These are phyloP conservation scores for Parasitella parasitica DNA, from an alignment of 371 early-diverging fungal species.

Conservation along the genomic window DNA sequence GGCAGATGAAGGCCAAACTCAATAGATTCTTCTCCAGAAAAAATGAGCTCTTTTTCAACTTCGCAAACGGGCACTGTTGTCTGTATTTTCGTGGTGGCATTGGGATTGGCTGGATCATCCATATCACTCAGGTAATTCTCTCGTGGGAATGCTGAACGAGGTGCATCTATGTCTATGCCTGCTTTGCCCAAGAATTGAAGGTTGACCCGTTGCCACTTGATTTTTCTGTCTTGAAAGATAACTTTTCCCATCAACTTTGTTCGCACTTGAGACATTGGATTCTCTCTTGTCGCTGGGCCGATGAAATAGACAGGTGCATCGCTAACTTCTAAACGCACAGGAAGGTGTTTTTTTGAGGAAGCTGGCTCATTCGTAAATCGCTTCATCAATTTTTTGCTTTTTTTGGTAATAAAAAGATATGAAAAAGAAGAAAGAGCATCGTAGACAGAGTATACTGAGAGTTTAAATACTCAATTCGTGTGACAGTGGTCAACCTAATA, in stretches of 20 bases:
- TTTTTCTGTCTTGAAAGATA: slow-evolving; percentile 39
- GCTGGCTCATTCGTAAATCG: slow-evolving; percentile 17
- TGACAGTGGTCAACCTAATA: slow-evolving; percentile 6
- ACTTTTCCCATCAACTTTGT: slow-evolving; percentile 43
- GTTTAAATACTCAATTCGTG: background rate
- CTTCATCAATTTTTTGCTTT: slow-evolving; percentile 14
- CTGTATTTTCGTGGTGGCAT: slow-evolving; percentile 22
- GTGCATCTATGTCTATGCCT: slow-evolving; percentile 33
- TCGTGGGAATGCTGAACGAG: slow-evolving; percentile 18
- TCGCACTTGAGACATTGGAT: slow-evolving; percentile 46
- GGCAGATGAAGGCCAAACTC: slow-evolving; percentile 50
- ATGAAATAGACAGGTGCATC: slow-evolving; percentile 43
- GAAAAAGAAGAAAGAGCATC: background rate
- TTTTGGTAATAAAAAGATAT: background rate
- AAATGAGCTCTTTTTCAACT: slow-evolving; percentile 50
- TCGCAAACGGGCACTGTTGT: slow-evolving; percentile 37
- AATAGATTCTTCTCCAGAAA: slow-evolving; percentile 39
- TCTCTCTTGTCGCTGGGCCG: slow-evolving; percentile 43
- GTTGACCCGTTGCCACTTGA: slow-evolving; percentile 50
- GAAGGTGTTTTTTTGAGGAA: slow-evolving; percentile 16
- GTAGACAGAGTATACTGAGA: background rate
- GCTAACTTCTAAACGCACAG: slow-evolving; percentile 13
- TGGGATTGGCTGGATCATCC: slow-evolving; percentile 5
- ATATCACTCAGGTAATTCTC: slow-evolving; percentile 2
- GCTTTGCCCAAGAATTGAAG: slow-evolving; percentile 43